phyloP scores from a whole-genome alignment of 345 rosid genomes.

The Excoecaria cochinchinensis region DNA sequence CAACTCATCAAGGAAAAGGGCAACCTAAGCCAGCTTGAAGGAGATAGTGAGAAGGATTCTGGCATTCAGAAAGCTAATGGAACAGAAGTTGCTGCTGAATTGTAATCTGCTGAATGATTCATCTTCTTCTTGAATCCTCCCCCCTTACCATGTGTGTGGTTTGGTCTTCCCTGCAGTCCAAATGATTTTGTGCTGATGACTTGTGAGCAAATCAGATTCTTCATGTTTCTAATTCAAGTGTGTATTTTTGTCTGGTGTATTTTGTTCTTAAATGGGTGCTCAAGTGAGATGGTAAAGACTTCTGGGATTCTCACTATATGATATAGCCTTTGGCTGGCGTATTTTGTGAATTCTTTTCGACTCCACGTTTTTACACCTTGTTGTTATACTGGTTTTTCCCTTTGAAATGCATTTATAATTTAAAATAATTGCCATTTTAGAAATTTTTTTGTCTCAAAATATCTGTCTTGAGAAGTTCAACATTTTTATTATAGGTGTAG shows the following conservation, averaged over 20 bases:
- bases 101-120: slow-evolving; percentile 11
- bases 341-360: slow-evolving; percentile 13
- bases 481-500: too few relatives aligned
- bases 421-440: too few relatives aligned
- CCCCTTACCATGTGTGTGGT: not conserved
- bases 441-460: too few relatives aligned
- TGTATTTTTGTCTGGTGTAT: slow-evolving; percentile 23
- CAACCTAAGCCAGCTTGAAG: slow-evolving; percentile 93
- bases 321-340: not conserved
- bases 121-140: slow-evolving; percentile 7
- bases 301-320: slow-evolving; percentile 13
- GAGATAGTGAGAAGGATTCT: slow-evolving; percentile 47
- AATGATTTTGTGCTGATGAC: slow-evolving; percentile 10
- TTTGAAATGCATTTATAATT: not conserved
- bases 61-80: slow-evolving; percentile 27
- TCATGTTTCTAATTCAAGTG: slow-evolving; percentile 21
- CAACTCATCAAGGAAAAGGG: slow-evolving; percentile 96
- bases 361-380: not conserved
- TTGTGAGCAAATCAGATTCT: slow-evolving; percentile 11
- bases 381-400: not conserved
- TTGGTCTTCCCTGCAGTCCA: slow-evolving; percentile 26
- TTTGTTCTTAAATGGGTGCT: slow-evolving; percentile 15
- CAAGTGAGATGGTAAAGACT: slow-evolving; percentile 26
- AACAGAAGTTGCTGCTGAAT: slow-evolving; percentile 34
- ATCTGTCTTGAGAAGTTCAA: too few relatives aligned